Evolutionary conservation across 1,284 basidiomycete genomes (phyloP), one percentile per base, ranked within the genome.

Genomic region (Phlebopus sp.): DNA sequence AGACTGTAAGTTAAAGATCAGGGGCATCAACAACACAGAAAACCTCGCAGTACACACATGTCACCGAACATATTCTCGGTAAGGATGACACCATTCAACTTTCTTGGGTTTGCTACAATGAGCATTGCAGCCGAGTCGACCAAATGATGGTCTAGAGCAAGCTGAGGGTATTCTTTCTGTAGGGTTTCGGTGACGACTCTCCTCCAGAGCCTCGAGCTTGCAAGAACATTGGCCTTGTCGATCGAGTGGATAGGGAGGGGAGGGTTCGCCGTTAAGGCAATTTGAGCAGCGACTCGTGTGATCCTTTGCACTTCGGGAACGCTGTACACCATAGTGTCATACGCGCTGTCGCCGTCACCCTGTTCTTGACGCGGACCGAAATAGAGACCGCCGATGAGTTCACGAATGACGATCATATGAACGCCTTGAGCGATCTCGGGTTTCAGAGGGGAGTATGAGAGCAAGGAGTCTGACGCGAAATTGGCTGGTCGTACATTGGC

Each of bases 191-290:
- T 87, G 46, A 96, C 93, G 25, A 91, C 88, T 66, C 86, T 92
- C 50, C 97, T 78, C 97, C 97, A 99, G 40, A 99, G 75, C 41
- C 97, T 78, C 35, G 92, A 96, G 59, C 86, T 93, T 34, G 97
- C 97, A 44, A 99, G 82, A 25, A 99, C 97, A 68, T 99, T 99
- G 49, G 97, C 97, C 74, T 99, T 99, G 78, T 99, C 97, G 69
- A 99, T 81, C 2, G 92, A 96, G 69, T 94, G 91, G 52, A 99
- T 85, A 39, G 84, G 78, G 40, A 96, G 78, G 15, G 96, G 93
- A 3, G 97, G 97, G 64, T 89, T 79, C 13, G 83, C 73, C 44
- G 86, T 77, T 46, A 94, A 72, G 1, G 97, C 95, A 55, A 99
- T 90, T 70, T 93, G 88, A 31, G 91, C 94, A 8, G 96, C 97